A percentile compares a stretch with the other conserved stretches of the same genome.
These are phyloP conservation scores for Aspergillus latus DNA, from an alignment of 2,329 filamentous ascomycete genomes.

Conservation along the genomic window DNA sequence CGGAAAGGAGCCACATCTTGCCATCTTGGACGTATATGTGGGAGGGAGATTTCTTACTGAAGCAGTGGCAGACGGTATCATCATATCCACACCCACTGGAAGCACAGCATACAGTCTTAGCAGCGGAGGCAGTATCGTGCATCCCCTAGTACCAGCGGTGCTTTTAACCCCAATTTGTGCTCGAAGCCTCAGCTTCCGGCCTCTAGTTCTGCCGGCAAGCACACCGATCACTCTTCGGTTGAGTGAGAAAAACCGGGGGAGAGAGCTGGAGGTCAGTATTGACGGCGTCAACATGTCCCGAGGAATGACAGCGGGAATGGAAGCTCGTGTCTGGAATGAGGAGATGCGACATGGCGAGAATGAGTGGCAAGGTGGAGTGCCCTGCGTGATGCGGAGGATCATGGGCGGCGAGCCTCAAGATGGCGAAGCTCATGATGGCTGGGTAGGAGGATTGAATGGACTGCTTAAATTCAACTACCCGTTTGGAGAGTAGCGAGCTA, in stretches of 20 bases:
- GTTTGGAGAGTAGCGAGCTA: constrained; percentile 66
- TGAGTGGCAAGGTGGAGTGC: constrained; percentile 75
- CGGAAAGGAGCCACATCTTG: constrained; percentile 83
- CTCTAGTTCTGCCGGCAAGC: constrained; percentile 82
- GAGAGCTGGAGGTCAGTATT: constrained; percentile 75
- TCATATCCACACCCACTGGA: constrained; percentile 89
- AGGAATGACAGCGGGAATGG: constrained; percentile 71
- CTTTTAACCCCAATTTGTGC: constrained; percentile 94
- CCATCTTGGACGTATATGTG: constrained; percentile 87
- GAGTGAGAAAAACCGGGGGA: constrained; percentile 74
- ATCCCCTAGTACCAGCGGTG: constrained; percentile 84
- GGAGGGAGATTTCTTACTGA: constrained; percentile 88
- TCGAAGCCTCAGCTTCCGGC: constrained; percentile 85
- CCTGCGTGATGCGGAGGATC: constrained; percentile 75
- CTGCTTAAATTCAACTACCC: constrained; percentile 97
- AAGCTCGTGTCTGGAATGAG: constrained; percentile 87
- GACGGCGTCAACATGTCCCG: constrained; percentile 68
- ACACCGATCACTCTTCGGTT: constrained; percentile 79
- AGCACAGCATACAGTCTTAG: constrained; percentile 95
- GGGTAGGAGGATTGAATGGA: constrained; percentile 93
- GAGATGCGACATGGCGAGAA: constrained; percentile 59
- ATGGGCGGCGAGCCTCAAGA: constrained; percentile 65
- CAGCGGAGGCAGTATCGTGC: constrained; percentile 87
- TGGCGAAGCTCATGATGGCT: constrained; percentile 72
- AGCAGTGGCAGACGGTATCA: constrained; percentile 91